Conservation (phyloP, 1,284 basidiomycete genomes). For the Apiotrichum sp. region DNA sequence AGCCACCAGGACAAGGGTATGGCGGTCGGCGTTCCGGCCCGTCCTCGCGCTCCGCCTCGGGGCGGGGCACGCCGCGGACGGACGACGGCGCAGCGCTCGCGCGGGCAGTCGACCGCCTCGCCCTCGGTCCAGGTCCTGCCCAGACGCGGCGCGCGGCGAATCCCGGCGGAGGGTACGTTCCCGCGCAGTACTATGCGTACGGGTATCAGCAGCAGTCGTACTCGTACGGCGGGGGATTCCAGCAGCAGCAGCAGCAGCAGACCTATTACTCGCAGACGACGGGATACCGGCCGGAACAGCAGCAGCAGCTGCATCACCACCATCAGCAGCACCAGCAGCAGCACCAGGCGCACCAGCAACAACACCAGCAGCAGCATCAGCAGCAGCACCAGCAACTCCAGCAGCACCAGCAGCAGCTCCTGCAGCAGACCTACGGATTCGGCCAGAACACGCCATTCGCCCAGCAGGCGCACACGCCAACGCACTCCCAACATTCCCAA, state of each 20-base stretch:
- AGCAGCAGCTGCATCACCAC: neutral
- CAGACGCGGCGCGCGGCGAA: neutral
- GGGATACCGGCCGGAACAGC: neutral
- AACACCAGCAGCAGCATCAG: neutral
- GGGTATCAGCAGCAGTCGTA: neutral
- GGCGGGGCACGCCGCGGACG: neutral
- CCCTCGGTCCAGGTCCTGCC: neutral
- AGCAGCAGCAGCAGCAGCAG: neutral
- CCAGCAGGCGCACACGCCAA: too few relatives aligned
- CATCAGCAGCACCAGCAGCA: neutral
- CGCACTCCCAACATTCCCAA: too few relatives aligned
- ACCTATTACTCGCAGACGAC: neutral
- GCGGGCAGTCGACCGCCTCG: conserved; percentile 8
- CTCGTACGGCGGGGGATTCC: neutral
- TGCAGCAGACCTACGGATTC: neutral
- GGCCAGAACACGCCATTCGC: neutral
- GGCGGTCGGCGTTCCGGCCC: neutral
- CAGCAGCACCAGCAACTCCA: neutral
- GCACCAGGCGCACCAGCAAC: neutral
- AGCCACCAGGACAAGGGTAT: neutral
- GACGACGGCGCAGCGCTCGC: conserved; percentile 4
- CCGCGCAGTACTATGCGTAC: neutral
- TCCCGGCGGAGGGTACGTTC: neutral
- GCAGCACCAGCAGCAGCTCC: neutral
- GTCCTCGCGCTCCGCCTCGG: neutral